Conservation (phyloP, 2,329 filamentous ascomycete species). For the Phyllosticta ampelicida region DNA sequence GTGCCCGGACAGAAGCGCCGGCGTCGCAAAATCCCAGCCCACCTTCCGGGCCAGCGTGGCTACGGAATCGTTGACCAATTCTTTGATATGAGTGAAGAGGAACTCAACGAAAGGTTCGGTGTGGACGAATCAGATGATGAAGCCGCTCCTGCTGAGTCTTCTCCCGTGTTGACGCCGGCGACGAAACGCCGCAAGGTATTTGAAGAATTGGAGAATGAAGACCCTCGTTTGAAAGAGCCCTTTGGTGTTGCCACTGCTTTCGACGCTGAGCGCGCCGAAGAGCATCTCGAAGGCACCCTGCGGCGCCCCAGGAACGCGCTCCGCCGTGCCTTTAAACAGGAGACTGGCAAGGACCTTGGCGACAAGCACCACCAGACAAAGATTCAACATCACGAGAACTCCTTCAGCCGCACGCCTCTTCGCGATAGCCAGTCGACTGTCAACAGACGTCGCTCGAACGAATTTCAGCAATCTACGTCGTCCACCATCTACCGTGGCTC, state of each 20-base stretch:
- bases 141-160: background rate
- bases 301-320: slow-evolving; percentile 3
- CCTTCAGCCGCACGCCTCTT: slow-evolving; percentile 3
- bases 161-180: background rate
- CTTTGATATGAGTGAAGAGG: background rate
- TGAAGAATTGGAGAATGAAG: background rate
- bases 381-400: slow-evolving; percentile 1
- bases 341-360: slow-evolving; percentile 2
- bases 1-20: background rate
- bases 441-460: background rate
- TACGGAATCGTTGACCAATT: slow-evolving; percentile 6
- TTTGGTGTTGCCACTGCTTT: background rate
- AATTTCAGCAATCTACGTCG: background rate
- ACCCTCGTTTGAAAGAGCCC: background rate
- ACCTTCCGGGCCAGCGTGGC: slow-evolving; percentile 5
- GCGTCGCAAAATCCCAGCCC: slow-evolving; percentile 2
- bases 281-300: background rate
- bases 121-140: no score
- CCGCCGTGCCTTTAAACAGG: background rate
- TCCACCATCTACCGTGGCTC: slow-evolving; percentile 3
- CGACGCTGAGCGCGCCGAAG: background rate
- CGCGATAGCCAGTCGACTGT: background rate
- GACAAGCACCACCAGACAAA: background rate
- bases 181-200: background rate
- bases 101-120: background rate